phyloP scores from a whole-genome alignment of 2,329 filamentous ascomycete genomes.

The Colletotrichum caudatum region DNA sequence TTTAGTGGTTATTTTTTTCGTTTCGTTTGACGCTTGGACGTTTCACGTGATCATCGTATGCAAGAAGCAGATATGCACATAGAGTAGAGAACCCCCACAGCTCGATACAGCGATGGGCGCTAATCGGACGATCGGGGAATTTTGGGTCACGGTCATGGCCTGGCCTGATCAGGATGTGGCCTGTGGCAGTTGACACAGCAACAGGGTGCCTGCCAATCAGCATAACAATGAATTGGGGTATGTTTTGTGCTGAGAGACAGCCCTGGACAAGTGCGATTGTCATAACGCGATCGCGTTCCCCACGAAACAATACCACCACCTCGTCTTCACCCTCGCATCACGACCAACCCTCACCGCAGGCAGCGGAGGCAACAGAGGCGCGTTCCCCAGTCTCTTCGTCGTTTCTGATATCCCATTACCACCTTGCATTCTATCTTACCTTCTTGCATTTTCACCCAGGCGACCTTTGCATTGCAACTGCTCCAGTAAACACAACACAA shows the following conservation, averaged over 20 bases:
- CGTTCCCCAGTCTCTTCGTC: conserved; percentile 11
- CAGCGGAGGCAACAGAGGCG: conserved; percentile 25
- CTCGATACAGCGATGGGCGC: conserved; percentile 30
- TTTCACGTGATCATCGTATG: neutral
- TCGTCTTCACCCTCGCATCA: conserved; percentile 15
- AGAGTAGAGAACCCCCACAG: neutral
- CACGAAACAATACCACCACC: conserved; percentile 34
- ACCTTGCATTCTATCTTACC: conserved; percentile 30
- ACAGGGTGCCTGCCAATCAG: conserved; percentile 27
- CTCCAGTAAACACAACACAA: conserved; percentile 28
- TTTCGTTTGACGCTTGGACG: neutral
- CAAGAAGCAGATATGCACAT: neutral
- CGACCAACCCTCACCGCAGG: conserved; percentile 25
- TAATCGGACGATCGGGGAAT: conserved; percentile 39
- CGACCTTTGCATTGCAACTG: conserved; percentile 20
- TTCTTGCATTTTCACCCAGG: conserved; percentile 26
- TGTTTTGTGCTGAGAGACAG: conserved; percentile 39
- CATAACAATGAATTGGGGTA: conserved; percentile 37
- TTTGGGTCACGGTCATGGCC: conserved; percentile 25
- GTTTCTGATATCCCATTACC: conserved; percentile 18
- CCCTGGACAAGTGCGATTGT: conserved; percentile 34
- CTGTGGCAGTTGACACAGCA: conserved; percentile 37
- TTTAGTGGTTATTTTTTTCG: conserved; percentile 37
- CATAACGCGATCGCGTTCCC: conserved; percentile 41
- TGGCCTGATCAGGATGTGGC: neutral